Base-by-base conservation (phyloP, 768 basidiomycete species). In the Boletus eberwhitei region DNA sequence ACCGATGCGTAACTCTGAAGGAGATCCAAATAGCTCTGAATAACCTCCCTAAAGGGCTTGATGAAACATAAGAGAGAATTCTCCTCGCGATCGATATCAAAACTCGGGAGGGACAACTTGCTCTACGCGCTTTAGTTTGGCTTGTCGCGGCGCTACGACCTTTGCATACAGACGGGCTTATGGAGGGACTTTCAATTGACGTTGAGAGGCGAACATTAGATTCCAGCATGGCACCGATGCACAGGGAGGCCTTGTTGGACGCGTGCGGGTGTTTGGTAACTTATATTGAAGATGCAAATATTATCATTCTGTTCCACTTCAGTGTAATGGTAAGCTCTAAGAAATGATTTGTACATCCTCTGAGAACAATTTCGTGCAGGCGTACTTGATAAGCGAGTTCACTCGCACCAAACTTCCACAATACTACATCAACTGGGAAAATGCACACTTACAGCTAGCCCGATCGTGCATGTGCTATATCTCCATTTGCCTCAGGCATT, bases 201-300 rank as follows among this genome's bases (percentile, higher is more conserved):
- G 16, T 42, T 14, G 0, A 17, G 24, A 9, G 4, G 13, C 41
- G 41, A 16, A 7, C 16, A 17, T 11, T 42, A 2, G 24, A 42
- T 42, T 9, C 5, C 1, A 37, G 24, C 9, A 16, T 37, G 5
- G 34, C 39, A 19, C 55, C 55, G 3, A 55, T 56, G 55, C 55
- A 56, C 5, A 35, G 3, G 8, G 52, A 34, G 4, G 52, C 24
- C 0, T 37, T 56, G 16, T n/a, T 56, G 35, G 55, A 56, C 21
- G 53, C 55, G 1, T 56, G 55, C 13, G 45, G 52, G 16, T 48
- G 53, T 22, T 14, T 56, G 7, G 40, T 56, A 11, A 55, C 53
- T 2, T 56, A 55, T 14, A 37, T 5, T 4, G 35, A 48, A 24
- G n/a, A 34, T 19, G 48, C 53, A 11, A 37, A 3, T 0, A 12